phyloP scores from a whole-genome alignment of 1,284 basidiomycete genomes.

The Leccinum angustisporum region DNA sequence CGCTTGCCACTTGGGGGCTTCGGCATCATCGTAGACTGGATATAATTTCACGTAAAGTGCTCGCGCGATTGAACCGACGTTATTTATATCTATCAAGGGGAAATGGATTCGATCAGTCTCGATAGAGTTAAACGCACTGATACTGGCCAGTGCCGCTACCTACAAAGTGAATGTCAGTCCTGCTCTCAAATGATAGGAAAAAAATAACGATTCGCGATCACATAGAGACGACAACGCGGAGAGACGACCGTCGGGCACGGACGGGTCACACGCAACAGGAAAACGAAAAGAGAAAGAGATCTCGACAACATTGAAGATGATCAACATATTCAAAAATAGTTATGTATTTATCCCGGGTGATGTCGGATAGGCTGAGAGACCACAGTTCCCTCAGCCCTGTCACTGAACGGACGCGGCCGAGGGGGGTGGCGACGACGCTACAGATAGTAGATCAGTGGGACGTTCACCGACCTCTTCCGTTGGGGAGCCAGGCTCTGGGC shows the following conservation, averaged over 20 bases:
- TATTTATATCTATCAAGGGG: slow-evolving; percentile 76
- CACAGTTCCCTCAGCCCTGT: slow-evolving; percentile 9
- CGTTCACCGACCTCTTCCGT: slow-evolving; percentile 25
- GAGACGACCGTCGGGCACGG: slow-evolving; percentile 3
- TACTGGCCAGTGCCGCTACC: slow-evolving; percentile 89
- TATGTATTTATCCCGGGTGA: slow-evolving; percentile 29
- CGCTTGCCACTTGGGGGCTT: slow-evolving; percentile 78
- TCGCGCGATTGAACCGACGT: slow-evolving; percentile 90
- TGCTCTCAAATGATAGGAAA: background rate
- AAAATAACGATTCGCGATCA: slow-evolving; percentile 1
- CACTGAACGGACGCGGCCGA: slow-evolving; percentile 31
- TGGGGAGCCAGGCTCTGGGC: slow-evolving; percentile 26
- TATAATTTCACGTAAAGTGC: slow-evolving; percentile 75
- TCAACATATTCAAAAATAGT: slow-evolving; percentile 38
- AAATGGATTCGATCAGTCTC: background rate
- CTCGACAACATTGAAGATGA: slow-evolving; percentile 32
- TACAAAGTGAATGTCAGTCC: slow-evolving; percentile 30
- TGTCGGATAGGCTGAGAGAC: slow-evolving; percentile 10
- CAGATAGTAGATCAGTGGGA: slow-evolving; percentile 27
- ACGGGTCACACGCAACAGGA: slow-evolving; percentile 16
- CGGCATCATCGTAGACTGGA: slow-evolving; percentile 59
- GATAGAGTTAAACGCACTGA: slow-evolving; percentile 36
- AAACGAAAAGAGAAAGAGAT: slow-evolving; percentile 2
- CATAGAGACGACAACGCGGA: slow-evolving; percentile 11
- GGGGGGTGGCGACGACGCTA: slow-evolving; percentile 32